phyloP scores from a whole-genome alignment of 176 grass and related monocot species.

The Poa pratensis region DNA sequence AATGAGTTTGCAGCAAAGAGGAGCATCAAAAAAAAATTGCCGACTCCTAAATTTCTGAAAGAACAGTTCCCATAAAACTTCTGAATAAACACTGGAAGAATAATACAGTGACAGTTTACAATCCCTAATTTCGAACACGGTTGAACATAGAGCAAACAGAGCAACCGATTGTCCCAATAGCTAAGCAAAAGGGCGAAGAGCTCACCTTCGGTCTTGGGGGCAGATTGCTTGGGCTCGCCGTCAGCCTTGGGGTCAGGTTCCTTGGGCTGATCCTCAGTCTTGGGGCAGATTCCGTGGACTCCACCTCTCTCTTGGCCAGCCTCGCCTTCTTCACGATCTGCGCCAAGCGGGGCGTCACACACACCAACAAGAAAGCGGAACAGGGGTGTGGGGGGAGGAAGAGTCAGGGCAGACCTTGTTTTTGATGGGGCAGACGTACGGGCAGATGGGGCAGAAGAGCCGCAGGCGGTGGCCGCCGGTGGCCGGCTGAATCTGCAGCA shows the following conservation, averaged over 20 bases:
- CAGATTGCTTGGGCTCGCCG: conserved; percentile 54
- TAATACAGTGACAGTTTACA: neutral
- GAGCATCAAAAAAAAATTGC: neutral
- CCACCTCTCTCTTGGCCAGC: conserved; percentile 67
- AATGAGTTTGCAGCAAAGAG: neutral
- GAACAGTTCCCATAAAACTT: neutral
- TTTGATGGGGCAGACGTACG: conserved; percentile 62
- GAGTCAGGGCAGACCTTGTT: conserved; percentile 54
- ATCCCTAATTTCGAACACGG: neutral
- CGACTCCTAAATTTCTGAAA: neutral
- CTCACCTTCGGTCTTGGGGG: conserved; percentile 58
- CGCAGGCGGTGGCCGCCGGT: conserved; percentile 53
- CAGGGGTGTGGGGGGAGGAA: neutral
- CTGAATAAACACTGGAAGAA: neutral
- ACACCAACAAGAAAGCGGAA: neutral
- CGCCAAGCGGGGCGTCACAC: neutral
- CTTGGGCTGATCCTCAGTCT: conserved; percentile 56
- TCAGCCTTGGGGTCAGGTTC: conserved; percentile 53
- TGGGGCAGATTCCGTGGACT: conserved; percentile 60
- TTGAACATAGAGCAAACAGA: neutral
- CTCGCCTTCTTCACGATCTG: conserved; percentile 75
- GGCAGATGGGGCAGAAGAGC: conserved; percentile 74
- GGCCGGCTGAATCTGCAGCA: conserved; percentile 76
- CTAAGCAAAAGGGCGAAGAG: conserved; percentile 3
- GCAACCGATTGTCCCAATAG: neutral